Percentiles rank a stretch among this genome's conserved stretches.
phyloP scores from a whole-genome alignment of 2,329 filamentous ascomycete genomes.

The Aspergillus japonicus region DNA sequence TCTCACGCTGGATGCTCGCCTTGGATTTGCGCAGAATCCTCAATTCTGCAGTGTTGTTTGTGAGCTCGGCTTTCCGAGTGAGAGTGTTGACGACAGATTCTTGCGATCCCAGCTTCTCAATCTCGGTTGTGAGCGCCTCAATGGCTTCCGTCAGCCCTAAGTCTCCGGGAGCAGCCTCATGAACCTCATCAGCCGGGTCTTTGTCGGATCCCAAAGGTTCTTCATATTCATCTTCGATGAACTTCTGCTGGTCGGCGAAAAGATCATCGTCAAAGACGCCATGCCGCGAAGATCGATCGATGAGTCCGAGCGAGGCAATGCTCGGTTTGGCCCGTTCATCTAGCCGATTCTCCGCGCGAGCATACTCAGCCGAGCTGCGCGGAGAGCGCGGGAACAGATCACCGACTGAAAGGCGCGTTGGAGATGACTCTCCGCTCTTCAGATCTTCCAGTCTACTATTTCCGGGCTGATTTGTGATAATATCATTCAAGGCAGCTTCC shows the following conservation, averaged over 20 bases:
- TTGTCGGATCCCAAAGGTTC: conserved; percentile 63
- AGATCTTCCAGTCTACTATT: conserved; percentile 38
- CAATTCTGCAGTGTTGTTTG: conserved; percentile 92
- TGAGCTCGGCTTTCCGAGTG: conserved; percentile 90
- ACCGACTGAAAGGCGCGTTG: conserved; percentile 48
- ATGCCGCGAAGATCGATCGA: conserved; percentile 80
- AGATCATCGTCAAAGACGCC: conserved; percentile 96
- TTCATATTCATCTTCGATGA: conserved; percentile 80
- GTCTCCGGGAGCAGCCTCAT: conserved; percentile 91
- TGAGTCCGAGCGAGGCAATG: conserved; percentile 84
- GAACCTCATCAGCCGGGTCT: conserved; percentile 75
- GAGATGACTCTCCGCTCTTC: conserved; percentile 34
- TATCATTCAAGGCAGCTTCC: conserved; percentile 86
- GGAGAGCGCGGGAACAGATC: conserved; percentile 58
- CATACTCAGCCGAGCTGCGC: conserved; percentile 61
- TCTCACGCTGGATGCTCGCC: conserved; percentile 86
- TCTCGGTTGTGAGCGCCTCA: conserved; percentile 79
- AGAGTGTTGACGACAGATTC: conserved; percentile 89
- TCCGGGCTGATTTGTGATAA: conserved; percentile 74
- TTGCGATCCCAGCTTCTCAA: conserved; percentile 83
- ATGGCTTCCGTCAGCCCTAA: conserved; percentile 92
- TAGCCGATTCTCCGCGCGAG: conserved; percentile 44
- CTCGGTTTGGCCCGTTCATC: conserved; percentile 69
- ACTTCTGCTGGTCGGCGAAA: conserved; percentile 79
- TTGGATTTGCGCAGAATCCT: conserved; percentile 92